Evolutionary conservation across 2,329 filamentous ascomycete species (phyloP).

Genomic region (Trichoderma hamatum): DNA sequence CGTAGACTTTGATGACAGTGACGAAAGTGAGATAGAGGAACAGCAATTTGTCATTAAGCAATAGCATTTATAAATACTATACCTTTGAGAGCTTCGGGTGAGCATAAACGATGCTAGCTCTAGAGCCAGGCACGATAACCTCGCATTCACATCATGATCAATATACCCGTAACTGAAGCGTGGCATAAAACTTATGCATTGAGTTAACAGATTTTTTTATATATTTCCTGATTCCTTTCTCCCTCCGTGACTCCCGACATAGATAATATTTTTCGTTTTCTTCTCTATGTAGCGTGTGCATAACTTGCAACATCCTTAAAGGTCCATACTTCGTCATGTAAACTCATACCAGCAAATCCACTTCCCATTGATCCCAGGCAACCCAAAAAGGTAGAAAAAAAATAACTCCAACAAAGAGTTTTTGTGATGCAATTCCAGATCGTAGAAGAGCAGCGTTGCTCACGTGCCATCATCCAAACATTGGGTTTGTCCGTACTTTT

Average conservation of each 20-base stretch:
- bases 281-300: slow-evolving; percentile 24
- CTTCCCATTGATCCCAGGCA: slow-evolving; percentile 16
- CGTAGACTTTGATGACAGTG: too few species aligned
- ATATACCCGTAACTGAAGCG: not conserved
- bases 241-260: slow-evolving; percentile 7
- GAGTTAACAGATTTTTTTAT: not conserved
- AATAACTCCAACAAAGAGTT: slow-evolving; percentile 18
- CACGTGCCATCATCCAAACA: slow-evolving; percentile 24
- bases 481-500: not conserved
- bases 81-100: too few species aligned
- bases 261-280: slow-evolving; percentile 2
- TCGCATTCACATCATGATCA: not conserved
- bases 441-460: slow-evolving; percentile 17
- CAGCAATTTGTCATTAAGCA: too few species aligned
- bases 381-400: slow-evolving; percentile 18
- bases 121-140: not conserved
- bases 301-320: slow-evolving; percentile 16
- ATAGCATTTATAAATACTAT: too few species aligned
- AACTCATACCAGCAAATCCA: slow-evolving; percentile 13
- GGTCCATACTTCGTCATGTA: slow-evolving; percentile 21
- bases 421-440: slow-evolving; percentile 17
- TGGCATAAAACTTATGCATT: not conserved
- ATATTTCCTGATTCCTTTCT: slow-evolving; percentile 10
- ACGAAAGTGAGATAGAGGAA: too few species aligned
- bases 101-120: too few species aligned